Percentiles rank a stretch among this genome's conserved stretches.
Conservation (phyloP, 2,329 filamentous ascomycete genomes). For the Cordyceps cicadae region DNA sequence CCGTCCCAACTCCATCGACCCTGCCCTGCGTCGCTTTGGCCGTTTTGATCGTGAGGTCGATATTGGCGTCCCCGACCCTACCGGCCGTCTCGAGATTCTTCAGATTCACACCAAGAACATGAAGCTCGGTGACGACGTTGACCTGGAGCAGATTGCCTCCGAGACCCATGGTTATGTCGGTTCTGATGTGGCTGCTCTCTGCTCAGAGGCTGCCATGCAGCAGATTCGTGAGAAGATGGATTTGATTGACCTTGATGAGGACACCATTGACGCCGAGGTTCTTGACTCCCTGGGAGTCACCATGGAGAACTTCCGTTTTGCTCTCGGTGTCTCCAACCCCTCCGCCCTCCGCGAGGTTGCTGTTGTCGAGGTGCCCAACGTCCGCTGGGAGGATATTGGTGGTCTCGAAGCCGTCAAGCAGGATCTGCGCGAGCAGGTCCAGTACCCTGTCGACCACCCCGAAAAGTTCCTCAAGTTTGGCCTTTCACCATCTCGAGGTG, state of each 20-base stretch:
- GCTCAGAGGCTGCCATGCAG: slow-evolving; percentile 98
- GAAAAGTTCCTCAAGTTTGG: slow-evolving; percentile 99
- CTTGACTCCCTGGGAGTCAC: slow-evolving; percentile 96
- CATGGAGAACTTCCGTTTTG: slow-evolving; percentile 99
- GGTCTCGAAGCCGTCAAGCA: slow-evolving; percentile 97
- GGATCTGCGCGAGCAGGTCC: slow-evolving; percentile 96
- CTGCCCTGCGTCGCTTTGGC: slow-evolving; percentile 92
- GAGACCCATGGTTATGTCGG: slow-evolving; percentile 99
- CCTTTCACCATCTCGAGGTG: slow-evolving; percentile 93
- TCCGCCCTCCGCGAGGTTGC: slow-evolving; percentile 97
- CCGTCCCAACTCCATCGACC: slow-evolving; percentile 96
- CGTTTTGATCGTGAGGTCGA: slow-evolving; percentile 99
- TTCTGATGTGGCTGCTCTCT: slow-evolving; percentile 95
- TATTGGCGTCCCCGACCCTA: slow-evolving; percentile 95
- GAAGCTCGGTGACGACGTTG: slow-evolving; percentile 95
- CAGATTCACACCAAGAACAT: slow-evolving; percentile 99
- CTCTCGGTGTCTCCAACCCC: slow-evolving; percentile 95
- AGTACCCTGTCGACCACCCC: slow-evolving; percentile 98
- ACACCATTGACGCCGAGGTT: slow-evolving; percentile 97
- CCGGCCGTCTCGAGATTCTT: slow-evolving; percentile 95
- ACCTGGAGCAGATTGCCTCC: slow-evolving; percentile 90
- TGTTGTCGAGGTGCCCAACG: slow-evolving; percentile 97
- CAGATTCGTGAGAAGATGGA: slow-evolving; percentile 99
- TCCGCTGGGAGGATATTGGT: slow-evolving; percentile 99
- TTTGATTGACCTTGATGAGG: slow-evolving; percentile 95